Evolutionary conservation across 2,329 filamentous ascomycete genomes (phyloP).

Genomic region (Talaromyces sp.): DNA sequence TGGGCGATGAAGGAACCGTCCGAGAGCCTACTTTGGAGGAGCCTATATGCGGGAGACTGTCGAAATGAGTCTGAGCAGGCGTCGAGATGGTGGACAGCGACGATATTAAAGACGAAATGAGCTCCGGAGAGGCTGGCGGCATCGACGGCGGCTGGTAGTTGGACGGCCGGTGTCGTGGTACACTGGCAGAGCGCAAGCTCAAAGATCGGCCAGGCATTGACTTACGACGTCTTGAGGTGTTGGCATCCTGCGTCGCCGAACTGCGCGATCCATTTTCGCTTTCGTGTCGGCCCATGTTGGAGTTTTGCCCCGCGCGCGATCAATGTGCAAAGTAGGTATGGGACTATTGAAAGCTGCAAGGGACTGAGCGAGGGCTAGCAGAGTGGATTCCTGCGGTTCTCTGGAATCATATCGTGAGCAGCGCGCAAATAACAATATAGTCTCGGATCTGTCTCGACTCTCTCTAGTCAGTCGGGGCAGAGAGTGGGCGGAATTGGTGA

Average conservation of each 20-base stretch:
- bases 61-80: constrained; percentile 66
- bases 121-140: constrained; percentile 44
- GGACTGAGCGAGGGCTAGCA: background rate
- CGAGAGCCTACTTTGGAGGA: constrained; percentile 24
- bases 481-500: background rate
- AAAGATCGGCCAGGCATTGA: constrained; percentile 31
- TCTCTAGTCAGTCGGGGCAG: background rate
- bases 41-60: constrained; percentile 47
- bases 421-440: background rate
- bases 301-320: background rate
- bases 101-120: constrained; percentile 58
- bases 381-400: background rate
- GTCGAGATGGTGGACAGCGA: constrained; percentile 58
- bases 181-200: constrained; percentile 20
- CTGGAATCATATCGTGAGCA: background rate
- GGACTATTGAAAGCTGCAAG: background rate
- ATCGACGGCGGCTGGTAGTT: constrained; percentile 24
- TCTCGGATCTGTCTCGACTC: background rate
- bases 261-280: background rate
- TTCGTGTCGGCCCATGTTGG: constrained; percentile 4
- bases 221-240: constrained; percentile 39
- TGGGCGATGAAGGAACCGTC: constrained; percentile 31
- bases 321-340: background rate
- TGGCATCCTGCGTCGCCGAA: constrained; percentile 6
- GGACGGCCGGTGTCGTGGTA: constrained; percentile 18